These are phyloP conservation scores for Wickerhamomyces mucosus DNA, from an alignment of 805 yeast genomes.

Conservation along the genomic window DNA sequence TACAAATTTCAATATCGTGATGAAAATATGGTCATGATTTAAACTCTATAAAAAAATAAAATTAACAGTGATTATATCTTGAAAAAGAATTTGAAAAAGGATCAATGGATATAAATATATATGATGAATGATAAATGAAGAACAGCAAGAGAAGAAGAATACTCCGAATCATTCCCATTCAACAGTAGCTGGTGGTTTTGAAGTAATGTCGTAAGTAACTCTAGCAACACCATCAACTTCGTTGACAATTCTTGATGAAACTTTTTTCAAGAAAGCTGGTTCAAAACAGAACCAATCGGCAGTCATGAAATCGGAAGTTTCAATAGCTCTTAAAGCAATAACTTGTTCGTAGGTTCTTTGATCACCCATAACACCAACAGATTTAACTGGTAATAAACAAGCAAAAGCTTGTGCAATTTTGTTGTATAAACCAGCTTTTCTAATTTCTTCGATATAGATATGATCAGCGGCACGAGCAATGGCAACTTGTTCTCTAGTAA, in stretches of 20 bases:
- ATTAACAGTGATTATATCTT: no score
- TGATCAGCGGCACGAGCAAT: slow-evolving; percentile 96
- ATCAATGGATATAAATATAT: background rate
- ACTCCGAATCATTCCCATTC: slow-evolving; percentile 99
- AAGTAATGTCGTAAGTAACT: slow-evolving; percentile 96
- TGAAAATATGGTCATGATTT: no score
- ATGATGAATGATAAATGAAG: slow-evolving; percentile 1
- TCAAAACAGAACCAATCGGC: slow-evolving; percentile 98
- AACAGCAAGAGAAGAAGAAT: no score
- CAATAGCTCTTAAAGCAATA: slow-evolving; percentile 96
- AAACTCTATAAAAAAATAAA: no score
- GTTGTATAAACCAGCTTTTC: slow-evolving; percentile 83
- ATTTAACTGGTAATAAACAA: slow-evolving; percentile 90
- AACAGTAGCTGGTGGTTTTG: slow-evolving; percentile 99
- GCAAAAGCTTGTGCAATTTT: slow-evolving; percentile 98
- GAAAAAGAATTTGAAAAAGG: no score
- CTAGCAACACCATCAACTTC: slow-evolving; percentile 99
- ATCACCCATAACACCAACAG: slow-evolving; percentile 99
- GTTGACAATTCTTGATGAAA: slow-evolving; percentile 92
- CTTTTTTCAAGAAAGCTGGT: slow-evolving; percentile 82
- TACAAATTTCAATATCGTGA: no score
- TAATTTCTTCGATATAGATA: slow-evolving; percentile 94
- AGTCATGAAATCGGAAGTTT: slow-evolving; percentile 97
- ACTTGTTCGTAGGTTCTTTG: slow-evolving; percentile 99
- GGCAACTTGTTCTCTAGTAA: slow-evolving; percentile 83